A percentile compares a stretch with the other conserved stretches of the same genome.
These are phyloP conservation scores for Lactarius psammicola DNA, from an alignment of 768 basidiomycete genomes.

Conservation along the genomic window DNA sequence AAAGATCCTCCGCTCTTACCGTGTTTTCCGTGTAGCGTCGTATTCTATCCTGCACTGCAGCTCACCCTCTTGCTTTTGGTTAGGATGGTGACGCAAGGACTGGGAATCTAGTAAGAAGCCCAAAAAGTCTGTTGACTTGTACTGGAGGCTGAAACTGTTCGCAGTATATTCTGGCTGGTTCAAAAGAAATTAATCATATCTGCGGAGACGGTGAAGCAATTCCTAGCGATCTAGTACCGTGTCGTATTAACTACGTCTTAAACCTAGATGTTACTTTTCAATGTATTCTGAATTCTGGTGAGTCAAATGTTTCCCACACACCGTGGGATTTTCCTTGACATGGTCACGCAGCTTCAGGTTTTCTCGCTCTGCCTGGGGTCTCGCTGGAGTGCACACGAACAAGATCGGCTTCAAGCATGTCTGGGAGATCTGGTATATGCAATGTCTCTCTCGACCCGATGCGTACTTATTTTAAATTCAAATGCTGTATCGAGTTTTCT, in stretches of 20 bases:
- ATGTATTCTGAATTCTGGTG: slow-evolving; percentile 70
- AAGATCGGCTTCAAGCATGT: slow-evolving; percentile 80
- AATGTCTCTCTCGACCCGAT: not conserved
- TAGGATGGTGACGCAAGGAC: slow-evolving; percentile 59
- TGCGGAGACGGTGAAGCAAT: slow-evolving; percentile 54
- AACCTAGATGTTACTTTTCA: slow-evolving; percentile 65
- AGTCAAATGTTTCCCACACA: slow-evolving; percentile 22
- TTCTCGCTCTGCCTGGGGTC: slow-evolving; percentile 72
- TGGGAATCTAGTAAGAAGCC: slow-evolving; percentile 68
- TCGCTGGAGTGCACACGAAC: slow-evolving; percentile 71
- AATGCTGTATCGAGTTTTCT: slow-evolving; percentile 71
- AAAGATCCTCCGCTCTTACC: not conserved
- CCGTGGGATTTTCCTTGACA: not conserved
- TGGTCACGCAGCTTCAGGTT: slow-evolving; percentile 39
- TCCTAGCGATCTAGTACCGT: not conserved
- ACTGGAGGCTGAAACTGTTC: not conserved
- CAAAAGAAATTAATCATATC: slow-evolving; percentile 62
- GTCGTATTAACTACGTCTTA: not conserved
- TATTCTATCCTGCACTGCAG: slow-evolving; percentile 70
- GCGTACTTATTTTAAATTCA: not conserved
- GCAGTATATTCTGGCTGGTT: slow-evolving; percentile 63
- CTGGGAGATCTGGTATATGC: slow-evolving; percentile 70
- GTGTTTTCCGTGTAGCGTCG: slow-evolving; percentile 45
- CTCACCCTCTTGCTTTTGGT: slow-evolving; percentile 65
- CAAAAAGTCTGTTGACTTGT: not conserved